Percentiles rank a stretch among this genome's conserved stretches.
Conservation (phyloP, 2,329 filamentous ascomycete species). For the Pyrenochaeta sp. region DNA sequence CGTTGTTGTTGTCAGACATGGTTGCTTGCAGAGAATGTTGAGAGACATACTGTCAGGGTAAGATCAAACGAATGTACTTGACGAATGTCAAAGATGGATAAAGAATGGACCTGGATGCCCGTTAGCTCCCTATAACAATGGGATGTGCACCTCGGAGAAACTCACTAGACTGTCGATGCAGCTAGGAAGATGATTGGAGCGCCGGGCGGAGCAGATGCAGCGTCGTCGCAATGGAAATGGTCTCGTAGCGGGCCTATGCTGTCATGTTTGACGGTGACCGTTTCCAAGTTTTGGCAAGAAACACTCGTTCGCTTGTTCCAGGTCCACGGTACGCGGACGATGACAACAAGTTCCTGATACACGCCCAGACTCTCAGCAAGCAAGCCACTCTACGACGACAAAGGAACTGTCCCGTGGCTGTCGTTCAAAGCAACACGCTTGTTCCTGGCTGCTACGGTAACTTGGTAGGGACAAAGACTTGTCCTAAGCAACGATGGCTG, state of each 20-base stretch:
- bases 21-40: slow-evolving; percentile 1
- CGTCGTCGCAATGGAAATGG: slow-evolving; percentile 34
- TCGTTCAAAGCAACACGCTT: slow-evolving; percentile 3
- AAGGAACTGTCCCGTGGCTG: slow-evolving; percentile 19
- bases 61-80: slow-evolving; percentile 62
- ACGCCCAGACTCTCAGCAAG: slow-evolving; percentile 22
- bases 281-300: slow-evolving; percentile 27
- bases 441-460: slow-evolving; percentile 1
- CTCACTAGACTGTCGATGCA: slow-evolving; percentile 49
- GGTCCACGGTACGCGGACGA: slow-evolving; percentile 25
- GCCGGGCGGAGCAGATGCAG: slow-evolving; percentile 33
- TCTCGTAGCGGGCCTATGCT: slow-evolving; percentile 39
- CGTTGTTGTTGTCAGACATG: slow-evolving; percentile 26
- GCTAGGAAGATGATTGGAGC: slow-evolving; percentile 37
- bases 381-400: slow-evolving; percentile 21
- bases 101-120: slow-evolving; percentile 46
- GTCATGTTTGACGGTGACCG: slow-evolving; percentile 44
- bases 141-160: slow-evolving; percentile 7
- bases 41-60: slow-evolving; percentile 48
- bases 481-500: slow-evolving; percentile 6
- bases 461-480: slow-evolving; percentile 12
- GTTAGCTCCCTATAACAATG: slow-evolving; percentile 22
- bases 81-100: slow-evolving; percentile 52
- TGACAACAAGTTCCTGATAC: slow-evolving; percentile 23
- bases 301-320: slow-evolving; percentile 28